These are phyloP conservation scores for Eremochloa ophiuroides DNA, from an alignment of 176 grass and related monocot genomes.

Conservation along the genomic window DNA sequence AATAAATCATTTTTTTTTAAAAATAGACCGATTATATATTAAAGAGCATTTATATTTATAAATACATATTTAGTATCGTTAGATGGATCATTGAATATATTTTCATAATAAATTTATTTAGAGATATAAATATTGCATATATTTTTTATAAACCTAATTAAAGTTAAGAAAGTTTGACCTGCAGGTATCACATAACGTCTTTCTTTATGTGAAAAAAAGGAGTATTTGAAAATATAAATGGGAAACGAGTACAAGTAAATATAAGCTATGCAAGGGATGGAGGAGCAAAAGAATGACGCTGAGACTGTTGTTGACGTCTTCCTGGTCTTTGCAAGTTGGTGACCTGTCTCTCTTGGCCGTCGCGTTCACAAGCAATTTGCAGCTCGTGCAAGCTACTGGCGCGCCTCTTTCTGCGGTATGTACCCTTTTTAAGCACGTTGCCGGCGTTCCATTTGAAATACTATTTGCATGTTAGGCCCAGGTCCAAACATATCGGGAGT, in stretches of 20 bases:
- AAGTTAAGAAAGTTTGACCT: no score
- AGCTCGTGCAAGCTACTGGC: not conserved
- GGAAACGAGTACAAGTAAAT: not conserved
- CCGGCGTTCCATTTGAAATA: not conserved
- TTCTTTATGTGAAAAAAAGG: no score
- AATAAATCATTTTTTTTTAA: no score
- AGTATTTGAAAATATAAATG: not conserved
- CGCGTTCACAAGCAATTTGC: not conserved
- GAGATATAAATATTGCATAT: no score
- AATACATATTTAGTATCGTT: no score
- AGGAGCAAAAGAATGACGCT: not conserved
- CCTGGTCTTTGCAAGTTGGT: not conserved
- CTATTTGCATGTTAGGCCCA: conserved; percentile 20
- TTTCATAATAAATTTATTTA: no score
- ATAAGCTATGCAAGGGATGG: not conserved
- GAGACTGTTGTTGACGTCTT: not conserved
- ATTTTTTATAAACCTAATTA: no score
- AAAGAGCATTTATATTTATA: no score
- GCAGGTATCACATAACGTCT: no score
- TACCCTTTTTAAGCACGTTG: conserved; percentile 13
- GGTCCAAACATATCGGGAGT: not conserved
- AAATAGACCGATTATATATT: no score
- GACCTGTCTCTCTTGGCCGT: not conserved
- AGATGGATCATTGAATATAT: no score
- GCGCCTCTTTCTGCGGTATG: not conserved